Evolutionary conservation across 257 asterid genomes (phyloP), one percentile per base, ranked within the genome.

Genomic region (Fraxinus quadrangulata): DNA sequence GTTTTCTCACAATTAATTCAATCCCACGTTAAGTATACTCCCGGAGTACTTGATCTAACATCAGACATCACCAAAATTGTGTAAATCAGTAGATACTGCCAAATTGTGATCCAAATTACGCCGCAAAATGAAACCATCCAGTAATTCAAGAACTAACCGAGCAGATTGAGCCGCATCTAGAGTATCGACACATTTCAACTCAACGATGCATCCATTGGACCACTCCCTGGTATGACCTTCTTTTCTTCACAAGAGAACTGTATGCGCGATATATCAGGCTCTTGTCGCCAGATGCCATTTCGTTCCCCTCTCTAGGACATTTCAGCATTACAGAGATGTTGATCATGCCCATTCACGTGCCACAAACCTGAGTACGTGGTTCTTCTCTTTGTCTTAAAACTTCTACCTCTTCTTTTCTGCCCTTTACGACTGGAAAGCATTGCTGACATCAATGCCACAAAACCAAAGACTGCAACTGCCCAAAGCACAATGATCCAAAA

Each of bases 401-500:
- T 59, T 71, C 87, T 90, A 16, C 91, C 84, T 79, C 93, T 81
- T 71, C 88, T 94, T 51, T 91, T 87, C 81, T 80, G 89, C 11
- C 93, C 89, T 72, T 70, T 85, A 40, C 91, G 88, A n/a, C 86
- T 85, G 9, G 85, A 86, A 34, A 89, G 78, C 90, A 92, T 81
- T 82, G 80, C 47, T 2, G 70, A 89, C 96, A 91, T 89, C 77
- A 88, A 86, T 13, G 54, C 84, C 68, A 84, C 21, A 59, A 88
- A 92, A 24, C 89, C 94, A 21, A 81, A 26, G 40, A 91, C 88
- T 19, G 93, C 91, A 34, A 88, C 75, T 10, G 75, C 92, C 98
- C 98, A 93, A 30, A 93, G 77, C 23, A 87, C 87, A 5, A 91
- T 79, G 42, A 89, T 91, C 97, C 96, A 88, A 36, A 88, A 77